phyloP scores from a whole-genome alignment of 345 rosid genomes.

The Anastatica hierochuntica region DNA sequence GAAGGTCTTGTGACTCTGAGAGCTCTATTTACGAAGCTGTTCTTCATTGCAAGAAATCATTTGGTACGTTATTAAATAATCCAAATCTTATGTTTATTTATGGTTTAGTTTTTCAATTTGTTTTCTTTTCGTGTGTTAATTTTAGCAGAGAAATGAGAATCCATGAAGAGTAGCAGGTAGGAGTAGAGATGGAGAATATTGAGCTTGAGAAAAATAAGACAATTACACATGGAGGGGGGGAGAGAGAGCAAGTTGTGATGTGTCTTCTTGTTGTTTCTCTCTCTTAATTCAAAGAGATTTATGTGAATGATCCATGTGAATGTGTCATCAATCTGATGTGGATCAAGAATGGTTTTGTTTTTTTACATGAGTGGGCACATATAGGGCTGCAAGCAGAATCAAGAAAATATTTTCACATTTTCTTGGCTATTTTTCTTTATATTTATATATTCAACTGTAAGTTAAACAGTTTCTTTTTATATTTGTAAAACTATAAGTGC shows the following conservation, averaged over 20 bases:
- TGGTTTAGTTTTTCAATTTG: too few relatives aligned
- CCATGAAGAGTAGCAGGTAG: constrained; percentile 13
- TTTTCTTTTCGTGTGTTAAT: background rate
- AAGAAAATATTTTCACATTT: constrained; percentile 24
- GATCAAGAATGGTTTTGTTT: constrained; percentile 16
- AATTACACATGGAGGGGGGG: constrained; percentile 16
- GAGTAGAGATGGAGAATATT: constrained; percentile 18
- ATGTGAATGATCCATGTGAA: constrained; percentile 29
- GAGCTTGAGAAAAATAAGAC: constrained; percentile 12
- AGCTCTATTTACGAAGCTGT: constrained; percentile 91
- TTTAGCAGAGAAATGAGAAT: constrained; percentile 20
- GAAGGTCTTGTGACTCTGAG: constrained; percentile 76
- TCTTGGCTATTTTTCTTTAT: constrained; percentile 18
- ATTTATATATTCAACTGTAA: background rate
- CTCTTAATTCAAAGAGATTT: constrained; percentile 24
- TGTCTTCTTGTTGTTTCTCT: constrained; percentile 28
- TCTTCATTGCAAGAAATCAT: constrained; percentile 90
- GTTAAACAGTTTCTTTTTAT: constrained; percentile 10
- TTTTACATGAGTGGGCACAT: constrained; percentile 26
- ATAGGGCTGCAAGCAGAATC: constrained; percentile 22
- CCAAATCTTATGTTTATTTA: background rate
- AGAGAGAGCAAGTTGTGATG: constrained; percentile 25
- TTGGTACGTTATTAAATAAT: constrained; percentile 45
- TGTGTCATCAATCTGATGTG: constrained; percentile 29
- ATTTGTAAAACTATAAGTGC: constrained; percentile 13